Conservation (phyloP, 2,329 filamentous ascomycete species). For the Coniosporium tulheliwenetii region DNA sequence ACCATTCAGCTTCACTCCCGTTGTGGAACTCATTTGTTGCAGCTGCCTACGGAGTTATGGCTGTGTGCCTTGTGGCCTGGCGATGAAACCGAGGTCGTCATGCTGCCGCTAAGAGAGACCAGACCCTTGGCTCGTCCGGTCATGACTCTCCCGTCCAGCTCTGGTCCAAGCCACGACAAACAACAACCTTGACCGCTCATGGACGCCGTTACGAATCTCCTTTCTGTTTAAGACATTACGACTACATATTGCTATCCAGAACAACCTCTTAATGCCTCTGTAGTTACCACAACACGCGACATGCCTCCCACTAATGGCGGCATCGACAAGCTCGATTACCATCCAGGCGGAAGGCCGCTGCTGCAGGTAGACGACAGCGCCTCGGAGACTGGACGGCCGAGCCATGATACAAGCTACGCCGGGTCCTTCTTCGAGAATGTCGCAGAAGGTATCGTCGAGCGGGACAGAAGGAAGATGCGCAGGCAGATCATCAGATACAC, state of each 20-base stretch:
- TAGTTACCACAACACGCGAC: not conserved
- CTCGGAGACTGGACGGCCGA: conserved; percentile 15
- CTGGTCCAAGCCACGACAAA: no score
- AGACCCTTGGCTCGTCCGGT: no score
- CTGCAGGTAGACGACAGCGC: conserved; percentile 17
- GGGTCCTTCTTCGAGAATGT: conserved; percentile 44
- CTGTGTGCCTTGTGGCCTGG: no score
- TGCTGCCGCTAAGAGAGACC: no score
- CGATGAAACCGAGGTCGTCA: no score
- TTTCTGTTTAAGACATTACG: not conserved
- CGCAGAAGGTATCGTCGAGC: conserved; percentile 42
- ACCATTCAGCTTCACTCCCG: no score
- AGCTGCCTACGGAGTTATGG: no score
- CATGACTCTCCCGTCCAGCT: no score
- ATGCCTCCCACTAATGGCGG: not conserved
- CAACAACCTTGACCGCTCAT: not conserved
- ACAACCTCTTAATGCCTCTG: not conserved
- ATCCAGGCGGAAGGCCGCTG: conserved; percentile 23
- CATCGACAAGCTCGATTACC: conserved; percentile 37
- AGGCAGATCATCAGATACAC: conserved; percentile 35
- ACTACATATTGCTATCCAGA: not conserved
- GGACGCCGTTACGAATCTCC: not conserved
- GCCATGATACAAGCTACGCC: conserved; percentile 28
- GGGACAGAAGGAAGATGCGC: conserved; percentile 38
- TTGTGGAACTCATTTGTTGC: no score